Conservation (phyloP, 768 basidiomycete species). For the Boletus patriciae region DNA sequence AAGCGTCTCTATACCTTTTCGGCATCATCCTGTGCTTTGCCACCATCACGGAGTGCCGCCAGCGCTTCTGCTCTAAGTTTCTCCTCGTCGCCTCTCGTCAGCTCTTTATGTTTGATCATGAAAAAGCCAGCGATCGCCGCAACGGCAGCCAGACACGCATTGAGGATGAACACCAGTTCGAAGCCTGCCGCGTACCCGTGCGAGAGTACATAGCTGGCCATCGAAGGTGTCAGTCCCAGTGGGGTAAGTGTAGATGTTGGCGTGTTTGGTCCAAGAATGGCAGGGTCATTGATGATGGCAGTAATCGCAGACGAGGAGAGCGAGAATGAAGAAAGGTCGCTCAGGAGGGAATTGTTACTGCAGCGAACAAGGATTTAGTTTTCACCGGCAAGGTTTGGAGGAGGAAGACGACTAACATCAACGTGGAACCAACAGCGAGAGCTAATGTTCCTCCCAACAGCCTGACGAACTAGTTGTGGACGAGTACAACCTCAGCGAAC, state of each 20-base stretch:
- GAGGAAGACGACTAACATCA: slow-evolving; percentile 43
- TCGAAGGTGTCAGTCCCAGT: slow-evolving; percentile 37
- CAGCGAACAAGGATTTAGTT: neutral
- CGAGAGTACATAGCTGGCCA: slow-evolving; percentile 44
- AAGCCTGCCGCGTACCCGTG: slow-evolving; percentile 59
- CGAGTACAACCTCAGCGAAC: neutral
- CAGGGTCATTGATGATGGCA: slow-evolving; percentile 51
- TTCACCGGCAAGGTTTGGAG: neutral
- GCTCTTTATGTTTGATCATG: slow-evolving; percentile 62
- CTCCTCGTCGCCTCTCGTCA: slow-evolving; percentile 58
- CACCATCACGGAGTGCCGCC: neutral
- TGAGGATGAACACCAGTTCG: slow-evolving; percentile 57
- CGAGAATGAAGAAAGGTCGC: slow-evolving; percentile 39
- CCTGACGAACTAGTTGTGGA: slow-evolving; percentile 53
- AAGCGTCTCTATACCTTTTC: slow-evolving; percentile 4
- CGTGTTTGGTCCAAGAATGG: slow-evolving; percentile 33
- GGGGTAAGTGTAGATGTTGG: slow-evolving; percentile 33
- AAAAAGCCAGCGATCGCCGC: slow-evolving; percentile 56
- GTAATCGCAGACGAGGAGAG: slow-evolving; percentile 41
- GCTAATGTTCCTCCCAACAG: slow-evolving; percentile 69
- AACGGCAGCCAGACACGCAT: slow-evolving; percentile 52
- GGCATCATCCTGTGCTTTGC: neutral
- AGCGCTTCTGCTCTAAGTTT: slow-evolving; percentile 44
- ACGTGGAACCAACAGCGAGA: slow-evolving; percentile 59
- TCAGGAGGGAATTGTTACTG: slow-evolving; percentile 50